Conservation (phyloP, 805 yeast genomes). For the Nakazawaea ernobii region DNA sequence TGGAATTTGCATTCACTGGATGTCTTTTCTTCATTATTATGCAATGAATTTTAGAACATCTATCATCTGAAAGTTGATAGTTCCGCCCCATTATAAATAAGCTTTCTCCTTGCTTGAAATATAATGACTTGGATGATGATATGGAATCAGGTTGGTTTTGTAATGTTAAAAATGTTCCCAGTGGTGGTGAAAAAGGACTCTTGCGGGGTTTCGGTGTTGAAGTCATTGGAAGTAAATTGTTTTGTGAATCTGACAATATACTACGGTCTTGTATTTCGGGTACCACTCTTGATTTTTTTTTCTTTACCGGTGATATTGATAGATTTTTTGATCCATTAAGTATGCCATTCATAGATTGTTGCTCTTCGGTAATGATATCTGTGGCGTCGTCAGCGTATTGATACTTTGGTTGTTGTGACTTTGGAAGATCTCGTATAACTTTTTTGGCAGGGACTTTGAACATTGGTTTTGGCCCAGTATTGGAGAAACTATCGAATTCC, state of each 20-base stretch:
- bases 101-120: conserved; percentile 61
- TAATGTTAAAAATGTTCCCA: conserved; percentile 60
- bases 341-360: not conserved
- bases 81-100: conserved; percentile 75
- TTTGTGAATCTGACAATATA: conserved; percentile 4
- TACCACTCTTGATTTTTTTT: conserved; percentile 5
- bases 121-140: conserved; percentile 37
- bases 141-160: conserved; percentile 44
- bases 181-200: conserved; percentile 21
- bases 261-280: conserved; percentile 9
- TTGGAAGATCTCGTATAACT: conserved; percentile 1
- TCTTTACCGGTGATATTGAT: conserved; percentile 3
- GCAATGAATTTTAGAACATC: conserved; percentile 85
- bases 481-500: not conserved
- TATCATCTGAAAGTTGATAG: conserved; percentile 56
- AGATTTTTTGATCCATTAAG: not conserved
- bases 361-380: conserved; percentile 1
- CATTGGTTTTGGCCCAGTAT: not conserved
- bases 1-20: conserved; percentile 43
- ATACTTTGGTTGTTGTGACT: conserved; percentile 4
- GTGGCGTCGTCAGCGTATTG: not conserved
- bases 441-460: conserved; percentile 9
- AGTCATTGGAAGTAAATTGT: conserved; percentile 4
- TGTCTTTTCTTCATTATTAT: conserved; percentile 58
- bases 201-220: conserved; percentile 10